Evolutionary conservation across 192 early-diverging fungal genomes (phyloP), one percentile per base, ranked within the genome.

Genomic region (Coemansia sp.): DNA sequence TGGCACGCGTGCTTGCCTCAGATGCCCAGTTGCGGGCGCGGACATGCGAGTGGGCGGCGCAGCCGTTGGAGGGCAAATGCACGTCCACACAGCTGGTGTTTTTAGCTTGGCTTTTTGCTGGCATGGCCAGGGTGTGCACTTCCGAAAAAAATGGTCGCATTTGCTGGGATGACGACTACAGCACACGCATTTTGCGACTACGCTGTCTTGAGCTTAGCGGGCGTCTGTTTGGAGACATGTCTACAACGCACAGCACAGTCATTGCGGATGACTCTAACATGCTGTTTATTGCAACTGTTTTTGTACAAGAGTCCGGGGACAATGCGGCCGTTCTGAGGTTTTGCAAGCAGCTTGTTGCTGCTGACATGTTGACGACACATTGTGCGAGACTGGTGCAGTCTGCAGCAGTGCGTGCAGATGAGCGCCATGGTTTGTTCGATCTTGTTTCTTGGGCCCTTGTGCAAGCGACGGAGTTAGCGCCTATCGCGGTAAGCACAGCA

Each of bases 1-100:
- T 80, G 6, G 68, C 59, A 19, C 57, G 69, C n/a, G 56, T 80
- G 3, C 27, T 80, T 6, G 23, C 46, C 11, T 51, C 42, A 54
- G 66, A 75, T 52, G 54, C 24, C 10, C 31, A 27, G 30, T 46
- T 80, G n/a, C 68, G 70, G 10, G 22, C n/a, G 1, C 20, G 6
- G 0, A 65, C 68, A 2, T 67, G 68, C 54, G 23, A 30, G 46
- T 80, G 77, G 77, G 64, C 51, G 8, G 57, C 11, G 4, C 27
- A 25, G 24, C 30, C 51, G 10, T 14, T 57, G n/a, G 24, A 14
- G 3, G 27, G 23, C 19, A 46, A 21, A 8, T 20, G 33, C 2
- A 14, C 53, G 23, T 6, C 21, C 21, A 2, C 32, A 3, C 59
- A 53, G 19, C 14, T 27, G 14, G 24, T 21, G 27, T 54, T 63